Evolutionary conservation across 148 eudicot species (phyloP).

Genomic region (Pharnaceum exiguum): DNA sequence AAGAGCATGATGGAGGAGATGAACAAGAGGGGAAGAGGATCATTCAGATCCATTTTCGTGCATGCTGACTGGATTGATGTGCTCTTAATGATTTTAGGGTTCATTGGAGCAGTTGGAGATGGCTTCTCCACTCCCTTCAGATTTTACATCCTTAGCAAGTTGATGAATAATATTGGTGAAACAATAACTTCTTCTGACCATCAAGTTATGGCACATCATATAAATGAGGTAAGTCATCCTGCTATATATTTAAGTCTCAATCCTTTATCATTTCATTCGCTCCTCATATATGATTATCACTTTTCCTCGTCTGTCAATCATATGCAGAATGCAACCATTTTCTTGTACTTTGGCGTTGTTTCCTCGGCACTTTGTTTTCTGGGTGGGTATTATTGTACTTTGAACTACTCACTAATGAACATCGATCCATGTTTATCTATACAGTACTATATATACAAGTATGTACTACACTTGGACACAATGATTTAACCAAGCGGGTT

Average conservation of each 20-base stretch:
- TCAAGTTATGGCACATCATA: background rate
- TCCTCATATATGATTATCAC: too few relatives aligned
- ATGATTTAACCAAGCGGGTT: too few relatives aligned
- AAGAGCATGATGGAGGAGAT: too few relatives aligned
- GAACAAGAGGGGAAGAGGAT: background rate
- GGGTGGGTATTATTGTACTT: background rate
- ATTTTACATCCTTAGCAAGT: constrained; percentile 10
- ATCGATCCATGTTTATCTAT: too few relatives aligned
- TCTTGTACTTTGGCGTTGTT: background rate
- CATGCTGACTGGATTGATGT: constrained; percentile 21
- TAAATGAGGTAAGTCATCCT: background rate
- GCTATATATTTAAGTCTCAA: background rate
- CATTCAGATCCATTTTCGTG: constrained; percentile 19
- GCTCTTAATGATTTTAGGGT: constrained; percentile 20
- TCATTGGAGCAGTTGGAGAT: constrained; percentile 20
- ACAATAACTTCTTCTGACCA: background rate
- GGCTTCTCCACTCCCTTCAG: constrained; percentile 17
- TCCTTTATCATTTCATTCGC: background rate
- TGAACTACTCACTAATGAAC: too few relatives aligned
- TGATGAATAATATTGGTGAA: constrained; percentile 20
- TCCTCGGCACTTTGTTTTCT: background rate
- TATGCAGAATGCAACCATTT: background rate
- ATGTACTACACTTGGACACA: too few relatives aligned
- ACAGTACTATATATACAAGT: too few relatives aligned
- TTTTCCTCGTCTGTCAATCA: too few relatives aligned